Evolutionary conservation across 129 eudicot species (phyloP), one percentile per base, ranked within the genome.

Genomic region (Kitagawia praeruptora): DNA sequence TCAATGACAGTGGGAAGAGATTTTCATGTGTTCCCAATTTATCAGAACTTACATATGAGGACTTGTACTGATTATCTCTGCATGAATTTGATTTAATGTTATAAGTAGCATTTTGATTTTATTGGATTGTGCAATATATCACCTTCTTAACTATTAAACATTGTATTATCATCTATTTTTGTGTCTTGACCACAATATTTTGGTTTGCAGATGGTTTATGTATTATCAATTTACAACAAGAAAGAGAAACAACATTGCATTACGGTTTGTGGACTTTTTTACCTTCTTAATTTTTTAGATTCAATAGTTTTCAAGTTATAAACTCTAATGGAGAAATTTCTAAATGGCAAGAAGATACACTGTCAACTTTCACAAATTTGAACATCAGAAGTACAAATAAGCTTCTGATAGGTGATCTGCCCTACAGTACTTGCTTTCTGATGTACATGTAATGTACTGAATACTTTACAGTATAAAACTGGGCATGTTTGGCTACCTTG

Each of bases 121-220:
- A 23, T 77, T 38, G 9, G 49, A 54, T 78, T 70, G 67, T 58
- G 73, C 42, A 40, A 64, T 39, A 56, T 77, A 48, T 81, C 38
- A 53, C 77, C 67, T 69, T 80, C 38, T 74, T 51, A 46, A 37
- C 21, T 23, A 46, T 67, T 72, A 76, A 81, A 42, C 70, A 19
- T 21, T 54, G 74, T 45, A 78, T 46, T 25, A 19, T 64, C 80
- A 67, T 45, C 51, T 74, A 27, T 64, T 51, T 39, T 78, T 41
- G 39, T 49, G 40, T 74, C 42, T 77, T 84, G 23, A 78, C 80
- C 71, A 74, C 64, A 67, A 37, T 79, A 80, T 81, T 41, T 58
- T 70, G 77, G 73, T 77, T 84, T 77, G 84, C 97, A 93, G 98
- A 93, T 91, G 98, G 94, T 93, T 46, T 95, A 95, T 76, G 99